A percentile compares a stretch with the other conserved stretches of the same genome.
These are phyloP conservation scores for Stylosanthes scabra DNA, from an alignment of 331 rosid species.

Conservation along the genomic window DNA sequence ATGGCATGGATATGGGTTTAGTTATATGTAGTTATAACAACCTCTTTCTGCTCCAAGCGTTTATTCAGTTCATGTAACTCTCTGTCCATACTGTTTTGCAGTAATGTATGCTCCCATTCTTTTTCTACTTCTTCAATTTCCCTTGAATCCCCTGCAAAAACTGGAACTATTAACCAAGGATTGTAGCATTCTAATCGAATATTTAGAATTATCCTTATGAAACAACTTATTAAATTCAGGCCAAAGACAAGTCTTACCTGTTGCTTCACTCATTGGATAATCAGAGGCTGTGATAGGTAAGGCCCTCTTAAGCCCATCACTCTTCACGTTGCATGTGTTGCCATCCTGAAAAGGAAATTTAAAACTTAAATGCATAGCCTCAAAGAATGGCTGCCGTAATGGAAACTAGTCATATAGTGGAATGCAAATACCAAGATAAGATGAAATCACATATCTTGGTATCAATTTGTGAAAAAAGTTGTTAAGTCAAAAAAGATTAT, in stretches of 20 bases:
- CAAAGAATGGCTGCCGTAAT: slow-evolving; percentile 15
- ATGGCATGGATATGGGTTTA: slow-evolving; percentile 26
- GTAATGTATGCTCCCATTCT: slow-evolving; percentile 96
- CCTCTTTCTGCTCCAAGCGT: slow-evolving; percentile 95
- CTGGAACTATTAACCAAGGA: slow-evolving; percentile 35
- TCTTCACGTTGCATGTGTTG: slow-evolving; percentile 60
- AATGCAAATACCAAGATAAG: slow-evolving; percentile 28
- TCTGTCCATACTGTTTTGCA: slow-evolving; percentile 89
- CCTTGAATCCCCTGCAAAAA: slow-evolving; percentile 71
- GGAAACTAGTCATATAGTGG: neutral
- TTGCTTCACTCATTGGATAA: slow-evolving; percentile 78
- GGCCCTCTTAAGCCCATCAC: slow-evolving; percentile 82
- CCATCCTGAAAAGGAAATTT: slow-evolving; percentile 69
- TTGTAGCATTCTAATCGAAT: slow-evolving; percentile 17
- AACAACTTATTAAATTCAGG: slow-evolving; percentile 28
- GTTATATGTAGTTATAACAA: slow-evolving; percentile 27
- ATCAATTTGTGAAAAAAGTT: slow-evolving; percentile 3
- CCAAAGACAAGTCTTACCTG: slow-evolving; percentile 60
- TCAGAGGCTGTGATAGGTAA: slow-evolving; percentile 74
- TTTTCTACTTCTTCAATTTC: slow-evolving; percentile 91
- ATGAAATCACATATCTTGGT: slow-evolving; percentile 11
- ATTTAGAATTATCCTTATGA: slow-evolving; percentile 14
- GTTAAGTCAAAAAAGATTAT: slow-evolving; percentile 31
- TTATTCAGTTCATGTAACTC: slow-evolving; percentile 87
- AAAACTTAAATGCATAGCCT: slow-evolving; percentile 30